Conservation (phyloP, 805 yeast genomes). For the Saturnispora besseyi region DNA sequence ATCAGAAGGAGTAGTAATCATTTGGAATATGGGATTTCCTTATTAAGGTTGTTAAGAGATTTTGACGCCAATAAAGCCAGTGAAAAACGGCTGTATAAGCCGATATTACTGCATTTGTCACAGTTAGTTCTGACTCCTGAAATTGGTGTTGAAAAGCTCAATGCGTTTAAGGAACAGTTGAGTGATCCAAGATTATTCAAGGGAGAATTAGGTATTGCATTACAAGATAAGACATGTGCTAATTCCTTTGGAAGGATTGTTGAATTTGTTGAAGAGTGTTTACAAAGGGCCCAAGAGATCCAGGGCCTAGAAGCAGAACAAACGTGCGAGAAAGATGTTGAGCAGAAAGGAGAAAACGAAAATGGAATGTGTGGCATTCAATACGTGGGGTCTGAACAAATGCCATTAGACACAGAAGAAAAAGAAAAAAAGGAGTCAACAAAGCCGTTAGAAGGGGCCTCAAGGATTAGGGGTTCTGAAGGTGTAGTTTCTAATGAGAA, state of each 20-base stretch:
- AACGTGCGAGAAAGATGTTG: background rate
- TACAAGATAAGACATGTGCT: constrained; percentile 10
- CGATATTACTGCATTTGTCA: constrained; percentile 41
- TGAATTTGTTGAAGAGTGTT: constrained; percentile 19
- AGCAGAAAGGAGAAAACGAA: background rate
- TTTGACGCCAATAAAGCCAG: constrained; percentile 40
- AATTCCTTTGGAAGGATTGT: constrained; percentile 3
- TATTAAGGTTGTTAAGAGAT: constrained; percentile 41
- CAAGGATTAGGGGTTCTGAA: background rate
- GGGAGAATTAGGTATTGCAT: constrained; percentile 21
- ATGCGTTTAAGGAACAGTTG: constrained; percentile 17
- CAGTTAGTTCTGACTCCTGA: constrained; percentile 36
- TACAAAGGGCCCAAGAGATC: constrained; percentile 11
- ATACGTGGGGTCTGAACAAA: background rate
- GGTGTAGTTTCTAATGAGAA: constrained; percentile 3
- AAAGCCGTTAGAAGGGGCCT: background rate
- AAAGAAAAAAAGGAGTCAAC: background rate
- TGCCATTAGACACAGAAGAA: background rate
- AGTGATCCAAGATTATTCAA: constrained; percentile 19
- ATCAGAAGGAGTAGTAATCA: constrained; percentile 42
- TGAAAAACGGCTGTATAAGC: constrained; percentile 43
- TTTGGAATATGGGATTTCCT: constrained; percentile 44
- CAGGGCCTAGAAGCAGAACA: constrained; percentile 6
- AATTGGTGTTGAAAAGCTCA: constrained; percentile 16
- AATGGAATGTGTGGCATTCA: background rate